Percentiles rank a stretch among this genome's conserved stretches.
Conservation (phyloP, 345 rosid genomes). For the Brassica napus region DNA sequence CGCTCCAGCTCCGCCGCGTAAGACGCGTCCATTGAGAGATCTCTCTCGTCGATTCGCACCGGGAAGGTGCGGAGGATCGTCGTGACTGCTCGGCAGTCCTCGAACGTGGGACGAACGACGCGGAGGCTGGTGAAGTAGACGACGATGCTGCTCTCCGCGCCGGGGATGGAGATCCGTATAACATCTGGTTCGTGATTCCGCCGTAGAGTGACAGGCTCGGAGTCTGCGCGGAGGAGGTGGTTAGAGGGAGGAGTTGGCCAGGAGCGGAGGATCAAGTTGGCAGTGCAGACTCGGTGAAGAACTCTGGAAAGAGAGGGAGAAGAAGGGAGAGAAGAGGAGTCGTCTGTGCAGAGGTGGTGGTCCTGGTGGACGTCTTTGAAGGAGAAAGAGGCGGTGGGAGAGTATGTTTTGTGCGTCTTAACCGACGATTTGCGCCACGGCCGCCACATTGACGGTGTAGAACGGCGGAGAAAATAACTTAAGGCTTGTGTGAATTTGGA, state of each 20-base stretch:
- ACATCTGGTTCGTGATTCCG: slow-evolving; percentile 10
- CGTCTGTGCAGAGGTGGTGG: slow-evolving; percentile 54
- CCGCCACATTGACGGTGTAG: slow-evolving; percentile 75
- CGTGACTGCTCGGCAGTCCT: slow-evolving; percentile 65
- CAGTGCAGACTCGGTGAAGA: slow-evolving; percentile 57
- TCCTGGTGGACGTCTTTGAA: slow-evolving; percentile 69
- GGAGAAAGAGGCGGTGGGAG: slow-evolving; percentile 56
- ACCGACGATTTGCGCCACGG: slow-evolving; percentile 67
- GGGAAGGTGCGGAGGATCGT: slow-evolving; percentile 65
- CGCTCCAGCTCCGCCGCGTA: slow-evolving; percentile 56
- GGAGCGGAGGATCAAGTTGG: slow-evolving; percentile 54
- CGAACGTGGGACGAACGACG: slow-evolving; percentile 75
- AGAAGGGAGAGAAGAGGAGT: slow-evolving; percentile 39
- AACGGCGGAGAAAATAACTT: slow-evolving; percentile 18
- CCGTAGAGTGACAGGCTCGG: slow-evolving; percentile 8
- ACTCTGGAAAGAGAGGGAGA: slow-evolving; percentile 43
- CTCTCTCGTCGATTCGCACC: slow-evolving; percentile 78
- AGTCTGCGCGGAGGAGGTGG: slow-evolving; percentile 22
- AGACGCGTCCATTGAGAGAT: slow-evolving; percentile 76
- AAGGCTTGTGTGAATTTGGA: slow-evolving; percentile 32
- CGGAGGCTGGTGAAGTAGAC: slow-evolving; percentile 83
- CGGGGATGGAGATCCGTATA: slow-evolving; percentile 43
- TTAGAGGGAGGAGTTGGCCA: slow-evolving; percentile 40
- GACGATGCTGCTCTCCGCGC: slow-evolving; percentile 61
- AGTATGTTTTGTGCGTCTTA: slow-evolving; percentile 43